Conservation (phyloP, 2,329 filamentous ascomycete genomes). For the Paecilomyces sp. region DNA sequence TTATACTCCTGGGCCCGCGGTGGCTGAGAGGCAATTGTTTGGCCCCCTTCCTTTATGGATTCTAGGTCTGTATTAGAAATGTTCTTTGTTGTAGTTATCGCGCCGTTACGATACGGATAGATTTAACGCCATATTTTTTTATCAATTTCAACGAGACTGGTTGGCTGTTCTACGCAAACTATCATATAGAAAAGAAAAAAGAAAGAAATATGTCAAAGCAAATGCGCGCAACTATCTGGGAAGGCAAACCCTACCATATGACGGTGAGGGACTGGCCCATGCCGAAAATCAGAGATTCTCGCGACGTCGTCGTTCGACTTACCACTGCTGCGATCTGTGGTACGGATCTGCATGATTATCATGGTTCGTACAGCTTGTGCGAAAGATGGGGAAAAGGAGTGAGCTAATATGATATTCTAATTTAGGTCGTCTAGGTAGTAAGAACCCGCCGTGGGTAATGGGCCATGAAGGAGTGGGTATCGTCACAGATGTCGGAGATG, state of each 20-base stretch:
- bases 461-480: slow-evolving; percentile 19
- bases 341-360: slow-evolving; percentile 27
- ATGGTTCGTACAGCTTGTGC: slow-evolving; percentile 10
- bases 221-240: slow-evolving; percentile 22
- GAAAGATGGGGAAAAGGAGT: too few relatives aligned
- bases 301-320: slow-evolving; percentile 30
- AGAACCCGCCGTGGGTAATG: slow-evolving; percentile 14
- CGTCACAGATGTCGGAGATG: slow-evolving; percentile 12
- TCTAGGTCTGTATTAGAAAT: too few relatives aligned
- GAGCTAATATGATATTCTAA: neutral
- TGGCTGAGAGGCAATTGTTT: too few relatives aligned
- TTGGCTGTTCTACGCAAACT: too few relatives aligned
- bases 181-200: too few relatives aligned
- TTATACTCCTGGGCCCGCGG: too few relatives aligned
- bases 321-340: slow-evolving; percentile 29
- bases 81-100: too few relatives aligned
- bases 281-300: slow-evolving; percentile 9
- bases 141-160: too few relatives aligned
- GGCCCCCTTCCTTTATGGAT: too few relatives aligned
- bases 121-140: too few relatives aligned
- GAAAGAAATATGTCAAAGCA: neutral
- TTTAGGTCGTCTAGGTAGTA: slow-evolving; percentile 6
- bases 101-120: too few relatives aligned
- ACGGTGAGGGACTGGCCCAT: slow-evolving; percentile 12
- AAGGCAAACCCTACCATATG: slow-evolving; percentile 18